Evolutionary conservation across 331 rosid genomes (phyloP), one percentile per base, ranked within the genome.

Genomic region (Rhamnella rubrinervis): DNA sequence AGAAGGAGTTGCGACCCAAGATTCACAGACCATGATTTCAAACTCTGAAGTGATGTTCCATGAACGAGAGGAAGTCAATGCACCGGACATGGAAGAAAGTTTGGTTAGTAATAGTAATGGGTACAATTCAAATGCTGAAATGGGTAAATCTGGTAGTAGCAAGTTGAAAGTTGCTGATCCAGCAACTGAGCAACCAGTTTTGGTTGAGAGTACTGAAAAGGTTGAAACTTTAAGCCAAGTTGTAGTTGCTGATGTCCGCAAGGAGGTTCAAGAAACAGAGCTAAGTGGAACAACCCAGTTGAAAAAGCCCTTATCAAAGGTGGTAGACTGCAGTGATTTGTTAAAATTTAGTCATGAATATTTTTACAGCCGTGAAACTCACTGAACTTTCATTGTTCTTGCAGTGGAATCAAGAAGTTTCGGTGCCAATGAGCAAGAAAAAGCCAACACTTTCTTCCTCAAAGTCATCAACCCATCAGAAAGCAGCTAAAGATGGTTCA

Each of bases 361-460:
- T 16, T 19, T 31, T 75, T 61, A 25, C 8, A 65, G 62, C 70
- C 73, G 13, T 67, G 17, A 17, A 21, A 44, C 41, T 67, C 9
- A 77, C 64, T 11, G 13, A 49, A 65, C 2, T 66, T 41, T 44
- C 26, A 37, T 70, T 44, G 38, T 56, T 76, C 25, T 74, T 80
- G 80, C 81, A 73, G 80, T 79, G 81, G 65, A 84, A 79, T 71
- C 77, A 60, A 35, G 89, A 86, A 78, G 78, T 55, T 60, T 72
- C 75, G 64, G 60, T 75, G 23, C 67, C 85, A 7, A 61, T 28
- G 52, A 35, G 76, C 67, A 80, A 72, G 74, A 90, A 82, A 80
- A 87, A 88, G 75, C 75, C 81, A 71, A 71, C 84, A 28, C 68
- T 71, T 78, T 77, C 87, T 70, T 83, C 84, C 49, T 70, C 83